Conservation (phyloP, 148 eudicot species). For the Agrostemma githago region DNA sequence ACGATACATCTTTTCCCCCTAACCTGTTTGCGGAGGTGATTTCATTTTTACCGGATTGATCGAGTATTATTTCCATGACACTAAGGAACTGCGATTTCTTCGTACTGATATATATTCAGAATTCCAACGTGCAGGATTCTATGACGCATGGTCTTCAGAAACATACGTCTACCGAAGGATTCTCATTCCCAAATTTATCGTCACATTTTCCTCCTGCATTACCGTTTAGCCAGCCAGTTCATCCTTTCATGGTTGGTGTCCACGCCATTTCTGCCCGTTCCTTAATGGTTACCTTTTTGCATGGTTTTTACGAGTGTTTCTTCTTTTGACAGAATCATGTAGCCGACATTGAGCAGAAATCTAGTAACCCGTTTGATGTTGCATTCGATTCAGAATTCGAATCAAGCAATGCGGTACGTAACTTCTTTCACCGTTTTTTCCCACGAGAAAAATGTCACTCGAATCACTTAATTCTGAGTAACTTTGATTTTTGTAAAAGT, state of each 20-base stretch:
- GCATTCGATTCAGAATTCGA: constrained; percentile 51
- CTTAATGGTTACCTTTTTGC: not conserved
- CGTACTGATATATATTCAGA: too few relatives aligned
- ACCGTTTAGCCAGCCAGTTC: constrained; percentile 27
- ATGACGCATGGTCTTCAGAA: constrained; percentile 27
- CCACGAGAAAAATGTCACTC: too few relatives aligned
- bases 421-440: not conserved
- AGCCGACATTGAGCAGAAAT: constrained; percentile 31
- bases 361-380: constrained; percentile 78
- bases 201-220: constrained; percentile 33
- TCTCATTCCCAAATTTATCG: constrained; percentile 32
- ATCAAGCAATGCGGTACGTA: constrained; percentile 56
- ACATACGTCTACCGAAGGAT: constrained; percentile 21
- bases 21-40: constrained; percentile 36
- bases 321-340: constrained; percentile 42
- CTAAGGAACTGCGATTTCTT: constrained; percentile 9
- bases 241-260: constrained; percentile 43
- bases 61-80: constrained; percentile 26
- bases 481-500: not conserved
- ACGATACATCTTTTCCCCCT: constrained; percentile 27
- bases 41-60: not conserved
- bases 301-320: not conserved
- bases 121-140: constrained; percentile 18
- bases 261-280: not conserved
- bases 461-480: not conserved